phyloP scores from a whole-genome alignment of 768 basidiomycete genomes.

The Cantharellus anzutake region DNA sequence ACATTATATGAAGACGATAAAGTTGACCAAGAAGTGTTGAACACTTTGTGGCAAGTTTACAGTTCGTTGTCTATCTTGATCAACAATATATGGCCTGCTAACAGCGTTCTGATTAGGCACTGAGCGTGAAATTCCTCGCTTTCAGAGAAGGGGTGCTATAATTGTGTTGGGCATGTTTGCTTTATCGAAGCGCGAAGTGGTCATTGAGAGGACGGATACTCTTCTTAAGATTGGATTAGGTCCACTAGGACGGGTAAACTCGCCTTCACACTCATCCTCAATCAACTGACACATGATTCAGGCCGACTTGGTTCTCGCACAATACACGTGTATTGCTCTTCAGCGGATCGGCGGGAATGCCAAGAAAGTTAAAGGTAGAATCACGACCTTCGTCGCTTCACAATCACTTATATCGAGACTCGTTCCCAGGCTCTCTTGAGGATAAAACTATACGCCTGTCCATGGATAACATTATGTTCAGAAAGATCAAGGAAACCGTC shows the following conservation, averaged over 20 bases:
- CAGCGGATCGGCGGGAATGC: conserved; percentile 85
- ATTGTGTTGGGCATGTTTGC: conserved; percentile 97
- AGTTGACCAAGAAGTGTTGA: conserved; percentile 67
- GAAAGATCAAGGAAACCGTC: conserved; percentile 61
- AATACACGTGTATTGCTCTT: conserved; percentile 85
- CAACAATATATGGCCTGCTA: not conserved
- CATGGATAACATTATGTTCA: conserved; percentile 77
- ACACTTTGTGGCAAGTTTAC: conserved; percentile 92
- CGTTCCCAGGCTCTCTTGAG: conserved; percentile 49
- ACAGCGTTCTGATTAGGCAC: conserved; percentile 31
- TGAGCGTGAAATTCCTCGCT: conserved; percentile 49
- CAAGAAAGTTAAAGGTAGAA: conserved; percentile 90
- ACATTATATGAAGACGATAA: conserved; percentile 85
- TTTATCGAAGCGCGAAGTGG: conserved; percentile 54
- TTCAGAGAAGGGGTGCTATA: conserved; percentile 85
- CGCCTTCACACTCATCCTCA: not conserved
- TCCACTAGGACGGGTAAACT: conserved; percentile 52
- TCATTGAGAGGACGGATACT: conserved; percentile 65
- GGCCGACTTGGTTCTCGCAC: conserved; percentile 75
- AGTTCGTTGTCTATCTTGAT: conserved; percentile 30
- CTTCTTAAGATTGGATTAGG: conserved; percentile 81
- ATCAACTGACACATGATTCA: conserved; percentile 15
- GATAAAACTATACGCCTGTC: conserved; percentile 73
- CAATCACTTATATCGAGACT: not conserved
- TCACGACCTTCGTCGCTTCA: not conserved